Percentiles rank a stretch among this genome's conserved stretches.
These are phyloP conservation scores for Rhodocollybia butyracea DNA, from an alignment of 768 basidiomycete species.

Conservation along the genomic window DNA sequence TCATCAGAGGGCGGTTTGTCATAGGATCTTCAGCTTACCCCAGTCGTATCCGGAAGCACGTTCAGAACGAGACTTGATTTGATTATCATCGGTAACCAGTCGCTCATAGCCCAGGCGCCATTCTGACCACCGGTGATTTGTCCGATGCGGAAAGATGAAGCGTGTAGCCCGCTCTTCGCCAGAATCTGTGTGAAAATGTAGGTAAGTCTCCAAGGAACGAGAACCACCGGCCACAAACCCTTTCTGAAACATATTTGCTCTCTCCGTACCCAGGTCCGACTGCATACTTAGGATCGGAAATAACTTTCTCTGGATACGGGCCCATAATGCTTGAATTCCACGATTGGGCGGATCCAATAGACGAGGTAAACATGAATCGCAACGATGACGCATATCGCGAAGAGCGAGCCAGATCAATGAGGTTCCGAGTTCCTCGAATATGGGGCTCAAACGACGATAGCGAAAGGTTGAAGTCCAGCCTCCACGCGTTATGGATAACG, in stretches of 20 bases:
- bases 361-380: constrained; percentile 39
- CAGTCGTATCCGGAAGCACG: constrained; percentile 21
- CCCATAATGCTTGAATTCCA: constrained; percentile 24
- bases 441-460: constrained; percentile 49
- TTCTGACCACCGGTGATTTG: constrained; percentile 36
- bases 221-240: constrained; percentile 20
- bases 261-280: constrained; percentile 43
- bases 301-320: constrained; percentile 31
- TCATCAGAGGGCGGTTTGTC: neutral
- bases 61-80: constrained; percentile 28
- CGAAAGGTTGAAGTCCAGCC: constrained; percentile 40
- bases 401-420: constrained; percentile 35
- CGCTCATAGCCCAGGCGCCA: constrained; percentile 39
- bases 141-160: constrained; percentile 39
- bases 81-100: constrained; percentile 47
- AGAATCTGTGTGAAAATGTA: constrained; percentile 26
- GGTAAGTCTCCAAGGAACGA: neutral
- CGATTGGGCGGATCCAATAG: constrained; percentile 29
- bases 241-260: constrained; percentile 41
- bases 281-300: constrained; percentile 28
- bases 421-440: constrained; percentile 41
- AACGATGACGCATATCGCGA: constrained; percentile 13
- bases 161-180: constrained; percentile 31
- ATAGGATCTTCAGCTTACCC: constrained; percentile 33
- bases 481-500: constrained; percentile 34